Evolutionary conservation across 78 protist genomes (phyloP), one percentile per base, ranked within the genome.

Genomic region (Dictyostelium purpureum): DNA sequence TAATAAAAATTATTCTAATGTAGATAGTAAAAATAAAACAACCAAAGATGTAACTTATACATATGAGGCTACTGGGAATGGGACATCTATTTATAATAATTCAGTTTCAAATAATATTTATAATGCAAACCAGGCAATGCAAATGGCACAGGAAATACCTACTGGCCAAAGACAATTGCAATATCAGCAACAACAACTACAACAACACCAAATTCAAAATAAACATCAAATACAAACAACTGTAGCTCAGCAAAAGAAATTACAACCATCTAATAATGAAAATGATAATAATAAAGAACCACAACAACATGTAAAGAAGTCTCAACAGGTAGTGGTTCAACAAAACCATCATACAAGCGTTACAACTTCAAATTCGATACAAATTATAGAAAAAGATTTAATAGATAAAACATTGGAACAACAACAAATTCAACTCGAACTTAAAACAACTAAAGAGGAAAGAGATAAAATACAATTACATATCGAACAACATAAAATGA

Each of bases 111-210:
- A 9, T 21, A 69, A 69, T 40, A 40, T 63, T 33, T 63, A 63
- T 63, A 63, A 63, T 63, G 6, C 71, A 31, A 63, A 63, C 18
- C 28, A 26, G 6, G 43, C 71, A 33, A 33, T 63, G 33, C 76
- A 69, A 69, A 69, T 69, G 52, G 47, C 76, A 0, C 76, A 69
- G 40, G 76, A 69, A 69, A 35, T 40, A 21, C 76, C 76, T 19
- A 21, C 52, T 14, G 18, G 40, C n/a, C 40, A 7, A 40, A 69
- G 40, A 69, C 76, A 69, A 69, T 47, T 47, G 40, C 2, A 28
- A 57, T 10, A 10, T 26, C 21, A 54, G 1, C 63, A 54, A n/a
- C 63, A 54, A 54, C 61, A 54, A 21, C 61, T n/a, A 10, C 63
- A 54, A 54, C 66, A 57, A 57, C 35, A 54, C n/a, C 6, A 54